A percentile compares a stretch with the other conserved stretches of the same genome.
Evolutionary conservation across 345 rosid genomes (phyloP).

Genomic region (Iberis pinnata): DNA sequence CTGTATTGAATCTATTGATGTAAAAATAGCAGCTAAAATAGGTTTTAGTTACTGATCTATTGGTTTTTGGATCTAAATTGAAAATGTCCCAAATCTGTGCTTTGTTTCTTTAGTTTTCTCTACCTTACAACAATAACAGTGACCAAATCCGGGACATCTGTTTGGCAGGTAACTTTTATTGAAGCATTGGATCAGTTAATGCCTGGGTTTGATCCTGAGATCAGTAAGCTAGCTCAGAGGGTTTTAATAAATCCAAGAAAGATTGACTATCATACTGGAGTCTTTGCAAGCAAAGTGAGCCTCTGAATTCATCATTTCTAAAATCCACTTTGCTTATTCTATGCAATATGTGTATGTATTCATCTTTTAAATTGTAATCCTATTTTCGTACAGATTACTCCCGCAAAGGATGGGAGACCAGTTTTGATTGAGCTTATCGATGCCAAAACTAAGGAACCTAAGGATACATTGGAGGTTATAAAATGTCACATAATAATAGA

Average conservation of each 20-base stretch:
- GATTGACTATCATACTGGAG: constrained; percentile 91
- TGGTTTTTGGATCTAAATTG: constrained; percentile 9
- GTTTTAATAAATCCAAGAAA: constrained; percentile 89
- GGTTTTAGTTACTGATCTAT: background rate
- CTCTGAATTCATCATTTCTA: background rate
- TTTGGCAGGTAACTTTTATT: constrained; percentile 77
- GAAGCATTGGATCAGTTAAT: constrained; percentile 97
- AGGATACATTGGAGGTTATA: constrained; percentile 80
- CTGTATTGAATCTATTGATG: background rate
- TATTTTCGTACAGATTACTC: constrained; percentile 57
- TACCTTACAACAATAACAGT: constrained; percentile 4
- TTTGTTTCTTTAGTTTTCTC: background rate
- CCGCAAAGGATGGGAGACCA: constrained; percentile 92
- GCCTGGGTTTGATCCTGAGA: constrained; percentile 99
- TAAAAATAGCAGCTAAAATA: background rate
- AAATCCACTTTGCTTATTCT: background rate
- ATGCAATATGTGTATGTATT: background rate
- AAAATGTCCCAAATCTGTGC: background rate
- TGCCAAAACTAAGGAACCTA: constrained; percentile 92
- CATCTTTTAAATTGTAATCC: background rate
- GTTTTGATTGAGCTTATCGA: constrained; percentile 90
- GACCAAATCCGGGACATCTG: constrained; percentile 11
- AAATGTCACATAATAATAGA: background rate
- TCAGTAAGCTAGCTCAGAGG: constrained; percentile 91
- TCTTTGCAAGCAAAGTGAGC: constrained; percentile 88